phyloP scores from a whole-genome alignment of 2,329 filamentous ascomycete genomes.

The Penicillium decumbens region DNA sequence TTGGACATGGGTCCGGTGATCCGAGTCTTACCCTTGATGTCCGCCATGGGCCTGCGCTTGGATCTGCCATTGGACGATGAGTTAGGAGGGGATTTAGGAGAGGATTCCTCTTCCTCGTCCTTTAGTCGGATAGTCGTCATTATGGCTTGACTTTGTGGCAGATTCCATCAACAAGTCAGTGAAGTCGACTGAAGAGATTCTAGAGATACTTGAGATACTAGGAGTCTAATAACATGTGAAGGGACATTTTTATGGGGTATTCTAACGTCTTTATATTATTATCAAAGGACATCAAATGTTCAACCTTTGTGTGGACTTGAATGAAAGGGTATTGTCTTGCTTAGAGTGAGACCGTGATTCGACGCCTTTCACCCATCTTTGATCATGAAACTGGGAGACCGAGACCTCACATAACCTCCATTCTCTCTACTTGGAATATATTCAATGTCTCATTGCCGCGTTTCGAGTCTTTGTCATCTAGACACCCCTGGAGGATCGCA shows the following conservation, averaged over 20 bases:
- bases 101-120: neutral
- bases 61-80: neutral
- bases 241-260: neutral
- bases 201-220: too few relatives aligned
- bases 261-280: neutral
- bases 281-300: neutral
- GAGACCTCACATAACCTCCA: neutral
- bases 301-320: neutral
- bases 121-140: neutral
- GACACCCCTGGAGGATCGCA: too few relatives aligned
- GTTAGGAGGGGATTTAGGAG: neutral
- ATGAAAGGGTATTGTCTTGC: neutral
- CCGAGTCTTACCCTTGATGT: neutral
- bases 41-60: neutral
- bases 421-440: neutral
- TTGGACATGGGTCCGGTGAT: neutral
- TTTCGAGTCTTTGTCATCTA: too few relatives aligned
- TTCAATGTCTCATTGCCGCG: too few relatives aligned
- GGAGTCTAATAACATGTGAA: neutral
- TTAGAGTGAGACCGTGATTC: neutral
- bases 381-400: neutral
- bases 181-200: too few relatives aligned
- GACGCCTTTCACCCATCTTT: neutral
- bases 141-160: neutral
- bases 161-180: too few relatives aligned